Conservation (phyloP, 2,329 filamentous ascomycete species). For the Karstenula rhodostoma region DNA sequence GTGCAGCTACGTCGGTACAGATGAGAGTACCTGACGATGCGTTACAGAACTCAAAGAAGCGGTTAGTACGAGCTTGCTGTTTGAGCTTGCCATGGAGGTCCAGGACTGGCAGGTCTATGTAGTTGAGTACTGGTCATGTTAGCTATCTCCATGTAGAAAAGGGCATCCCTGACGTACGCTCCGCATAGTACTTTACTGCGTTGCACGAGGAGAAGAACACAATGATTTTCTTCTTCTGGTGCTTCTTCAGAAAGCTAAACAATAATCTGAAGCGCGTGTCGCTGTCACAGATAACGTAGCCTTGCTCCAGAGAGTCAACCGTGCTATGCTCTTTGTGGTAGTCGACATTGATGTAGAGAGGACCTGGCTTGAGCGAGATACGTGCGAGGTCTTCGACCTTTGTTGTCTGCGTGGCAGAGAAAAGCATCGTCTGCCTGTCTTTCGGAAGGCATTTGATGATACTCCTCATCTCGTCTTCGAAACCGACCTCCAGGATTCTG, state of each 20-base stretch:
- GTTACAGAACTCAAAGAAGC: slow-evolving; percentile 96
- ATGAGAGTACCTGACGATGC: slow-evolving; percentile 87
- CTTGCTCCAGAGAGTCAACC: slow-evolving; percentile 92
- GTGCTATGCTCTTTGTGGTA: slow-evolving; percentile 88
- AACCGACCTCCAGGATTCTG: slow-evolving; percentile 94
- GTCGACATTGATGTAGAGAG: slow-evolving; percentile 97
- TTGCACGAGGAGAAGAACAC: slow-evolving; percentile 90
- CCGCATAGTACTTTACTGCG: slow-evolving; percentile 93
- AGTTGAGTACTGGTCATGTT: slow-evolving; percentile 83
- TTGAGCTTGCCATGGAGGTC: slow-evolving; percentile 93
- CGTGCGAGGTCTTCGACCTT: slow-evolving; percentile 97
- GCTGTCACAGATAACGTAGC: slow-evolving; percentile 91
- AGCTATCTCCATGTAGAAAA: slow-evolving; percentile 74
- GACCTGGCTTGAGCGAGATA: slow-evolving; percentile 89
- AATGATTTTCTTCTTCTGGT: slow-evolving; percentile 95
- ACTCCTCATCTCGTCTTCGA: slow-evolving; percentile 97
- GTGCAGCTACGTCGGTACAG: slow-evolving; percentile 94
- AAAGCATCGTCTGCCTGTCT: slow-evolving; percentile 95
- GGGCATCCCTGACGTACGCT: slow-evolving; percentile 51
- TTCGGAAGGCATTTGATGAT: slow-evolving; percentile 91
- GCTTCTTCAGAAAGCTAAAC: slow-evolving; percentile 92
- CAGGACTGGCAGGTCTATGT: slow-evolving; percentile 90
- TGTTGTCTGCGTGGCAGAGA: slow-evolving; percentile 97
- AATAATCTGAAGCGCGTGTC: slow-evolving; percentile 93
- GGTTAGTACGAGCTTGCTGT: slow-evolving; percentile 98